Conservation (phyloP, 2,329 filamentous ascomycete species). For the Penicillium occitanis region DNA sequence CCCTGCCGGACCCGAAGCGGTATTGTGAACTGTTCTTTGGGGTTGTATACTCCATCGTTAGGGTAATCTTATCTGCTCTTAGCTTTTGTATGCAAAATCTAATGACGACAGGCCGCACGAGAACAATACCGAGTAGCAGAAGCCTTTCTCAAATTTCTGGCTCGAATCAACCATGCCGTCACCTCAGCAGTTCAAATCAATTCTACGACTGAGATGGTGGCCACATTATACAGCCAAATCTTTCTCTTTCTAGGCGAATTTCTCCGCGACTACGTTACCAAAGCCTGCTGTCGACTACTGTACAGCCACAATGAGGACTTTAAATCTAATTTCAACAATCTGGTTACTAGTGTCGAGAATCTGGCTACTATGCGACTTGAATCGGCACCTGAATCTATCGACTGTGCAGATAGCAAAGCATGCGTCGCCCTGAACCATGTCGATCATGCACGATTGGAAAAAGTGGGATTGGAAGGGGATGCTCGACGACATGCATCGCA, state of each 20-base stretch:
- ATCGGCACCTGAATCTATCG: constrained; percentile 24
- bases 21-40: constrained; percentile 38
- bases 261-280: constrained; percentile 40
- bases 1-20: constrained; percentile 30
- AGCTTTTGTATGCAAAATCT: too few relatives aligned
- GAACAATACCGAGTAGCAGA: constrained; percentile 38
- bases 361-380: constrained; percentile 15
- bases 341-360: constrained; percentile 34
- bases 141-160: constrained; percentile 34
- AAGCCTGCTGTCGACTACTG: constrained; percentile 36
- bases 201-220: constrained; percentile 21
- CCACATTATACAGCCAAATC: constrained; percentile 35
- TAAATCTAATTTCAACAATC: constrained; percentile 35
- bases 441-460: constrained; percentile 20
- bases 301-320: constrained; percentile 38
- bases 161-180: constrained; percentile 36
- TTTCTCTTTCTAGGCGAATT: constrained; percentile 41
- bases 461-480: constrained; percentile 31
- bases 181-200: constrained; percentile 21
- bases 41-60: constrained; percentile 38
- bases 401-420: constrained; percentile 22
- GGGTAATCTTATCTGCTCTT: constrained; percentile 26
- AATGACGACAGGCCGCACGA: constrained; percentile 32
- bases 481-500: constrained; percentile 36
- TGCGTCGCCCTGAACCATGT: background rate